These are phyloP conservation scores for Escallonia rubra DNA, from an alignment of 129 eudicot species.

Conservation along the genomic window DNA sequence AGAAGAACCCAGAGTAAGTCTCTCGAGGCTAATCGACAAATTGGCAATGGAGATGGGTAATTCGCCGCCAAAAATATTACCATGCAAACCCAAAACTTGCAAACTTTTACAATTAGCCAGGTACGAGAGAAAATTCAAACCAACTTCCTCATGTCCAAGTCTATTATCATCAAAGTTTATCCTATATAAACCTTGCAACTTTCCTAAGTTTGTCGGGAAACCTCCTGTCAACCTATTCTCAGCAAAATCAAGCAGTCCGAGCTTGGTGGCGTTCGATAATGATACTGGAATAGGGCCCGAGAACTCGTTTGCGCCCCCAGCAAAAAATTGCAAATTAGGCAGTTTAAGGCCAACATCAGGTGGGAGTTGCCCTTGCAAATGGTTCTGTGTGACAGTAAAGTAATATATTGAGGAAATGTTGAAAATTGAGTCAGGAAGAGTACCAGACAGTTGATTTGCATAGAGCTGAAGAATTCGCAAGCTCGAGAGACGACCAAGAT, in stretches of 20 bases:
- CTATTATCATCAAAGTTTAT: constrained; percentile 1
- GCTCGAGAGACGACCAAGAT: constrained; percentile 13
- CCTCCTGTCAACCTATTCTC: constrained; percentile 13
- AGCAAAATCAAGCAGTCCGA: constrained; percentile 8
- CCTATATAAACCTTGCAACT: neutral
- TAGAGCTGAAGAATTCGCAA: constrained; percentile 2
- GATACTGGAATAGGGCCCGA: constrained; percentile 26
- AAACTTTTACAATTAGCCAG: constrained; percentile 17
- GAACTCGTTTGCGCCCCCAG: constrained; percentile 9
- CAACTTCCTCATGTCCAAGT: neutral
- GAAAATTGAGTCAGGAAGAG: constrained; percentile 20
- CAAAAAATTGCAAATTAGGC: constrained; percentile 12
- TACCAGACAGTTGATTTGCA: constrained; percentile 18
- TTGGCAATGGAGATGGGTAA: neutral
- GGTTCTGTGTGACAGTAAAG: constrained; percentile 9
- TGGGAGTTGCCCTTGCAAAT: constrained; percentile 16
- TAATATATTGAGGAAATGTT: constrained; percentile 17
- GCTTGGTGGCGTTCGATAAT: constrained; percentile 13
- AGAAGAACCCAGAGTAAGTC: no score
- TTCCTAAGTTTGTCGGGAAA: constrained; percentile 14
- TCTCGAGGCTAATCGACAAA: no score
- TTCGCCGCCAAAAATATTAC: neutral
- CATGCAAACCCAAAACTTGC: neutral
- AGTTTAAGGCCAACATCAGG: constrained; percentile 12
- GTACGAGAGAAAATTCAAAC: neutral